phyloP scores from a whole-genome alignment of 73 alveolate species.

The Diophrys appendiculata region DNA sequence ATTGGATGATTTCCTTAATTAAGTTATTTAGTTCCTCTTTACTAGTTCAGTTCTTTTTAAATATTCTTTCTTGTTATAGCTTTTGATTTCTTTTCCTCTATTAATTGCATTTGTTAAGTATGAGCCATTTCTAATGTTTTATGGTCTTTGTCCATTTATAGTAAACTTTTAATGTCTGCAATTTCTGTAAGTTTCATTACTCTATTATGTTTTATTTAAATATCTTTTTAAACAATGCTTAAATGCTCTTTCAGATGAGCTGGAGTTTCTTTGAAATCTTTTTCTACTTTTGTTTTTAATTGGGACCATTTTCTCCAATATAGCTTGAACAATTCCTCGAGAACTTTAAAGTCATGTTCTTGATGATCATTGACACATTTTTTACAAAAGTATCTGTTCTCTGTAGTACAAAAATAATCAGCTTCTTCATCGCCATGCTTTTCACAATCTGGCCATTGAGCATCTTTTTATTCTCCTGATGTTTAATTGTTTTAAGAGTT shows the following conservation, averaged over 20 bases:
- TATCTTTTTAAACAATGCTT: background rate
- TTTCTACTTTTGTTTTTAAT: background rate
- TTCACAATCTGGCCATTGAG: background rate
- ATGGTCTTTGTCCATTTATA: background rate
- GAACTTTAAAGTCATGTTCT: background rate
- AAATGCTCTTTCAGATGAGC: background rate
- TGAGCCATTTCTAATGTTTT: background rate
- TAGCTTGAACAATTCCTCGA: background rate
- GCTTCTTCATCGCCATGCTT: background rate
- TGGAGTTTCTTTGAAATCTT: background rate
- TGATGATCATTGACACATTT: background rate
- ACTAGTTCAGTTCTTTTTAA: background rate
- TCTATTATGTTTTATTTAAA: background rate
- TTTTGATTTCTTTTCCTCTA: background rate
- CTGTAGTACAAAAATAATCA: background rate
- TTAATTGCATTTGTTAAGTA: no score
- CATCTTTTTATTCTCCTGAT: no score
- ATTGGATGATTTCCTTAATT: background rate
- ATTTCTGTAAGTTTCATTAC: background rate
- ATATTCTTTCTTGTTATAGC: no score
- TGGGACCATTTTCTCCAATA: background rate
- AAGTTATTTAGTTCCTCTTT: background rate
- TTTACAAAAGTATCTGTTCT: background rate
- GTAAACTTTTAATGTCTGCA: background rate
- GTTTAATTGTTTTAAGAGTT: no score